A percentile compares a stretch with the other conserved stretches of the same genome.
Conservation (phyloP, 2,329 filamentous ascomycete species). For the Xylariales sp. region DNA sequence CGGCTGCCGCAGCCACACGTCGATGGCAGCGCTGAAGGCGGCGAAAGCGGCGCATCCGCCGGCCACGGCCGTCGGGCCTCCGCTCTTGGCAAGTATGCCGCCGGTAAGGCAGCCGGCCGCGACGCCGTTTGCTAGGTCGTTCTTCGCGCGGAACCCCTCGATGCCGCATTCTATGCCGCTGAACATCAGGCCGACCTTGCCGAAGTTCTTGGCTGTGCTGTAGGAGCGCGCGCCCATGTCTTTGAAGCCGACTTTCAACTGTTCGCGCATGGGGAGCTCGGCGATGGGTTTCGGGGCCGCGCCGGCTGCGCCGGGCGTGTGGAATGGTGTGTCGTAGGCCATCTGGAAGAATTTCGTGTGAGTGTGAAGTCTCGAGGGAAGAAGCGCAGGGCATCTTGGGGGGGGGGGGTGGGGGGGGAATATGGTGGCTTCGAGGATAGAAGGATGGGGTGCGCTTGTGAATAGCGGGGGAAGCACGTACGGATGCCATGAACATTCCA, state of each 20-base stretch:
- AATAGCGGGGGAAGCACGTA: conserved; percentile 59
- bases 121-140: conserved; percentile 89
- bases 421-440: no score
- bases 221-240: conserved; percentile 91
- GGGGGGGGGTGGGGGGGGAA: no score
- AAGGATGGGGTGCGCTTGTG: background rate
- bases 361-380: background rate
- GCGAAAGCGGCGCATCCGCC: conserved; percentile 94
- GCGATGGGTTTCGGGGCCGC: conserved; percentile 56
- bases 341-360: conserved; percentile 67
- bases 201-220: conserved; percentile 93
- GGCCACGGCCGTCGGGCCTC: conserved; percentile 87
- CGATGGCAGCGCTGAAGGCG: conserved; percentile 90
- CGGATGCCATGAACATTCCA: conserved; percentile 97
- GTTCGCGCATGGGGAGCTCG: conserved; percentile 83
- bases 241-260: conserved; percentile 86
- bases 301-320: conserved; percentile 54
- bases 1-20: conserved; percentile 88
- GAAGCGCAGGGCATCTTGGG: conserved; percentile 15
- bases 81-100: conserved; percentile 85
- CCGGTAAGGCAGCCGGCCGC: conserved; percentile 91
- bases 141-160: conserved; percentile 91
- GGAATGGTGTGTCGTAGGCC: conserved; percentile 96
- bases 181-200: conserved; percentile 90
- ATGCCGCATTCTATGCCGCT: conserved; percentile 95